A percentile compares a stretch with the other conserved stretches of the same genome.
Conservation (phyloP, 2,329 filamentous ascomycete species). For the Aspergillus clavatus region DNA sequence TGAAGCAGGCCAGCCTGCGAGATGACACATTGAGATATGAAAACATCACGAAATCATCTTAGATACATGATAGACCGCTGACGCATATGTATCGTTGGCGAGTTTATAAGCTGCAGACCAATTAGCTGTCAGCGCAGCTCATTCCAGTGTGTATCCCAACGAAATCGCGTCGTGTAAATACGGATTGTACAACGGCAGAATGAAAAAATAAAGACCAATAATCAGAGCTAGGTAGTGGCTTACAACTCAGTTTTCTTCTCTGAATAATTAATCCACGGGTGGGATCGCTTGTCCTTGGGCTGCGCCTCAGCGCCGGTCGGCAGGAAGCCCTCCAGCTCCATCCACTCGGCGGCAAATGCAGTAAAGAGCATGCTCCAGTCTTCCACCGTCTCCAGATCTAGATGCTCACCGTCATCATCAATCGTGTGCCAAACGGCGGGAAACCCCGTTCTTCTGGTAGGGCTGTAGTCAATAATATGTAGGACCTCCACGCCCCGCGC, state of each 20-base stretch:
- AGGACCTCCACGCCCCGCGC: slow-evolving; percentile 77
- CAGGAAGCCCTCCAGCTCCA: slow-evolving; percentile 67
- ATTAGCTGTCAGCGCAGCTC: slow-evolving; percentile 12
- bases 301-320: background rate
- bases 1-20: background rate
- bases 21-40: background rate
- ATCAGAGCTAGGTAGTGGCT: slow-evolving; percentile 23
- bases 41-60: background rate
- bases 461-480: slow-evolving; percentile 75
- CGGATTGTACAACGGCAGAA: background rate
- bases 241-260: slow-evolving; percentile 40
- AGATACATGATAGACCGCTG: background rate
- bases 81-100: background rate
- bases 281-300: slow-evolving; percentile 9
- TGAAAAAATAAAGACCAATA: slow-evolving; percentile 3
- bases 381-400: slow-evolving; percentile 72
- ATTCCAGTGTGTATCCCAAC: background rate
- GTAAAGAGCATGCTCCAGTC: slow-evolving; percentile 85
- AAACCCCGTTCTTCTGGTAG: slow-evolving; percentile 48
- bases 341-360: slow-evolving; percentile 85
- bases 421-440: slow-evolving; percentile 82
- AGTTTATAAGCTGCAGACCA: slow-evolving; percentile 13
- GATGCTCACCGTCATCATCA: slow-evolving; percentile 74
- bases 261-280: slow-evolving; percentile 8
- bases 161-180: slow-evolving; percentile 1